Evolutionary conservation across 2,329 filamentous ascomycete species (phyloP).

Genomic region (Annulohypoxylon truncatum): DNA sequence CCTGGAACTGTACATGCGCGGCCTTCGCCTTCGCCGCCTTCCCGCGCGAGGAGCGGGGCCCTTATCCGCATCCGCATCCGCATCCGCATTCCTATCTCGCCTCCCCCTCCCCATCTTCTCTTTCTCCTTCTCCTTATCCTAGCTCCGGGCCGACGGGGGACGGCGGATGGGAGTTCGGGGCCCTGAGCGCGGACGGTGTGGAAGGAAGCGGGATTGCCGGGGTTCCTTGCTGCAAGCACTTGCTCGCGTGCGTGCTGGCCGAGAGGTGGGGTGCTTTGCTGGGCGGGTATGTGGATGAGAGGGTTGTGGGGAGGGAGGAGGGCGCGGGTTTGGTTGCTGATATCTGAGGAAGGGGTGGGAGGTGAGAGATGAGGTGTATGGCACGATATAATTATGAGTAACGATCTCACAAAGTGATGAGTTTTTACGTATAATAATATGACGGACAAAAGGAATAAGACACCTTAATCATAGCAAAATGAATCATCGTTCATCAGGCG

Average conservation of each 20-base stretch:
- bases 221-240: constrained; percentile 82
- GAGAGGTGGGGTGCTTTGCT: constrained; percentile 72
- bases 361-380: neutral
- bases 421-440: neutral
- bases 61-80: too few species aligned
- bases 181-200: constrained; percentile 51
- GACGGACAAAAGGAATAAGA: neutral
- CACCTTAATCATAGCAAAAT: neutral
- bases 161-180: constrained; percentile 49
- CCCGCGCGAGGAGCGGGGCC: constrained; percentile 48
- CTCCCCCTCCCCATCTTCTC: neutral
- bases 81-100: neutral
- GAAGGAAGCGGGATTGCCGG: constrained; percentile 46
- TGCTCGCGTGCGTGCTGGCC: constrained; percentile 83
- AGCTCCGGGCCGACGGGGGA: too few species aligned
- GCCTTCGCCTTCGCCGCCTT: constrained; percentile 83
- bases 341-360: constrained; percentile 44
- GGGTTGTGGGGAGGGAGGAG: constrained; percentile 70
- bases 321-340: constrained; percentile 75
- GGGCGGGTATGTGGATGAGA: constrained; percentile 65
- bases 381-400: neutral
- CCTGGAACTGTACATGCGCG: constrained; percentile 93
- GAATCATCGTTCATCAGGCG: constrained; percentile 16
- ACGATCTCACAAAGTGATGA: constrained; percentile 14
- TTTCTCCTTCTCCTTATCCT: too few species aligned